Evolutionary conservation across 2,329 filamentous ascomycete genomes (phyloP), one percentile per base, ranked within the genome.

Genomic region (Aspergillus sp.): DNA sequence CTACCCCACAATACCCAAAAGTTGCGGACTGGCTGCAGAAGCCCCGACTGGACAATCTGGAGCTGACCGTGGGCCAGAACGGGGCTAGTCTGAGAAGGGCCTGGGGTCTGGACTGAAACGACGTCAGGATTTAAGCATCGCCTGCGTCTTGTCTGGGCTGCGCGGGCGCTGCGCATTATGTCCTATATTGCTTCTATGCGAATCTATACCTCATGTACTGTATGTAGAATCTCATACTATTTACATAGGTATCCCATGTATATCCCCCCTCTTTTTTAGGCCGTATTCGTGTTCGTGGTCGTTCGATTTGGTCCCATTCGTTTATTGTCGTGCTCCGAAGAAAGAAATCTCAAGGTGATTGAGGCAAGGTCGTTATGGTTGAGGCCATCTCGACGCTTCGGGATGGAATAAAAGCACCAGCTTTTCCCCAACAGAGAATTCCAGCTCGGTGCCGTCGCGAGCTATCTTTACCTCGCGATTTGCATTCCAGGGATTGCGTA

Each of bases 401-500:
- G 82, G 78, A 66, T 90, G 88, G 73, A 98, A 97, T 67, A 97
- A 83, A 45, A 87, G 86, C 61, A 96, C 81, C 54, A 98, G 78
- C 66, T 86, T 86, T 66, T 86, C 85, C 5, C 93, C 93, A 44
- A 96, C 84, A 31, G 81, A 84, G 27, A 93, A 90, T 74, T 98
- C 93, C 53, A 98, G 79, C 73, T 98, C 93, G 0, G 93, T 98
- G 2, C 93, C 93, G 68, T 98, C 93, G 67, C 93, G 84, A 23
- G 93, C 93, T 70, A 98, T 96, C 76, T 98, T 98, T 61, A 98
- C 90, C 70, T 98, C 93, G 52, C 93, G 82, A 69, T 97, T 96
- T 4, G 91, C 90, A 73, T 98, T 98, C 91, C 92, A 96, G 0
- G 91, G 90, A 70, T 98, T 98, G 35, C 93, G 85, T 55, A 98